These are phyloP conservation scores for Colletotrichum endophyticum DNA, from an alignment of 2,329 filamentous ascomycete genomes.

Conservation along the genomic window DNA sequence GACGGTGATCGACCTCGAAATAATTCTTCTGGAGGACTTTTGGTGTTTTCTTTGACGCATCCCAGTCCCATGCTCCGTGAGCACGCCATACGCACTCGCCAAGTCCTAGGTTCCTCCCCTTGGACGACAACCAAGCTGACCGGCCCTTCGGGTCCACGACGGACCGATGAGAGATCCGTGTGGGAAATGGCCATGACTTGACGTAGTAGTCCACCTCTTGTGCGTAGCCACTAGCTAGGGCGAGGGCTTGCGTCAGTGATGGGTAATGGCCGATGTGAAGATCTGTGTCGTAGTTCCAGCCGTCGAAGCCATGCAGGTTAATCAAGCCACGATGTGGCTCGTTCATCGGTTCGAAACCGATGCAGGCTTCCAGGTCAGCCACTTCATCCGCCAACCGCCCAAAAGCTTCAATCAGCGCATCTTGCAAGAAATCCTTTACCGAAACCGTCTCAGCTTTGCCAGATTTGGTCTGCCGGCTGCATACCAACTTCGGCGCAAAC, in stretches of 20 bases:
- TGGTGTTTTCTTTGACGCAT: constrained; percentile 31
- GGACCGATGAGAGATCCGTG: constrained; percentile 38
- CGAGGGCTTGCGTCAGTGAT: constrained; percentile 40
- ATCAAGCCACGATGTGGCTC: constrained; percentile 46
- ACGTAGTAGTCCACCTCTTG: constrained; percentile 42
- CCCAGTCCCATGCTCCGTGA: constrained; percentile 42
- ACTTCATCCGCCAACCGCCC: constrained; percentile 37
- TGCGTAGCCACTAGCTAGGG: constrained; percentile 42
- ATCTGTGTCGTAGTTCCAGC: constrained; percentile 47
- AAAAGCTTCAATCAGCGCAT: constrained; percentile 38
- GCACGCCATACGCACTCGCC: constrained; percentile 42
- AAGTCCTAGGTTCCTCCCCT: constrained; percentile 27
- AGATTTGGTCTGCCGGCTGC: constrained; percentile 1
- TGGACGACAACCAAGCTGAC: constrained; percentile 36
- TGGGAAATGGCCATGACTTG: constrained; percentile 47
- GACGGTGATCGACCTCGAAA: constrained; percentile 42
- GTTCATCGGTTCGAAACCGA: constrained; percentile 48
- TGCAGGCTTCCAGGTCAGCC: constrained; percentile 34
- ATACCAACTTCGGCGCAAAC: constrained; percentile 26
- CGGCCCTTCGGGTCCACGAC: constrained; percentile 39
- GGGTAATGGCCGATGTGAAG: constrained; percentile 46
- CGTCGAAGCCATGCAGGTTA: constrained; percentile 40
- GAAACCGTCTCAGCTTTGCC: constrained; percentile 23
- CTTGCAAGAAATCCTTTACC: constrained; percentile 32
- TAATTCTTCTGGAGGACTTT: constrained; percentile 34